A percentile compares a stretch with the other conserved stretches of the same genome.
phyloP scores from a whole-genome alignment of 495 filamentous ascomycete species.

The Staphylotrichum tortipilum region DNA sequence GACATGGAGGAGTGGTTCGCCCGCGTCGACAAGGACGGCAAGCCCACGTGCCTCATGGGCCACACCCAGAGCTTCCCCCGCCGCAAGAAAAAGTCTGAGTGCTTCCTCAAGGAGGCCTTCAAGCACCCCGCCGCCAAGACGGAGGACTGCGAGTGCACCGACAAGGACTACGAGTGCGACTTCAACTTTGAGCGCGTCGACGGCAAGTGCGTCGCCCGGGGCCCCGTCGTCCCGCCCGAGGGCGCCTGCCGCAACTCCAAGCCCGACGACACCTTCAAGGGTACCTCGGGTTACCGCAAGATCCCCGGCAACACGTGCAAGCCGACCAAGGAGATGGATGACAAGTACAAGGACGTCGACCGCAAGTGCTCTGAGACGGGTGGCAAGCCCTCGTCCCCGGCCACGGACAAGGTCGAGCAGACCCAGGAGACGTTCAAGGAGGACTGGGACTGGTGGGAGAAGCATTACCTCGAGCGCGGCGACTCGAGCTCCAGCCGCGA shows the following conservation, averaged over 20 bases:
- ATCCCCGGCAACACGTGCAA: constrained; percentile 88
- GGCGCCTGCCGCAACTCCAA: constrained; percentile 56
- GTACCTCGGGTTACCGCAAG: constrained; percentile 79
- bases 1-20: constrained; percentile 89
- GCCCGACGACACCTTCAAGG: constrained; percentile 60
- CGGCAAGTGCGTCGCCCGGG: constrained; percentile 48
- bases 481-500: constrained; percentile 53
- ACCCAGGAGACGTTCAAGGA: constrained; percentile 50
- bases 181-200: constrained; percentile 66
- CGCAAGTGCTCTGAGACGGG: constrained; percentile 42
- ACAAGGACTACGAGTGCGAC: constrained; percentile 87
- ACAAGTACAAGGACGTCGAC: constrained; percentile 54
- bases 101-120: constrained; percentile 81
- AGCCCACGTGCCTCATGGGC: constrained; percentile 88
- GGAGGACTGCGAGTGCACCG: constrained; percentile 68
- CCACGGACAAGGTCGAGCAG: constrained; percentile 52
- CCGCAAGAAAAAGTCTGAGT: constrained; percentile 75
- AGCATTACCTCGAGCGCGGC: constrained; percentile 73
- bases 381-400: constrained; percentile 29
- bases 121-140: constrained; percentile 57
- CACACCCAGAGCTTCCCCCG: constrained; percentile 76
- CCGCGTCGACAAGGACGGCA: constrained; percentile 65
- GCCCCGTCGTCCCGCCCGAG: constrained; percentile 46
- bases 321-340: constrained; percentile 37
- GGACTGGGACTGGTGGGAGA: constrained; percentile 51